Evolutionary conservation across 2,329 filamentous ascomycete species (phyloP), one percentile per base, ranked within the genome.

Genomic region (Xylaria sp.): DNA sequence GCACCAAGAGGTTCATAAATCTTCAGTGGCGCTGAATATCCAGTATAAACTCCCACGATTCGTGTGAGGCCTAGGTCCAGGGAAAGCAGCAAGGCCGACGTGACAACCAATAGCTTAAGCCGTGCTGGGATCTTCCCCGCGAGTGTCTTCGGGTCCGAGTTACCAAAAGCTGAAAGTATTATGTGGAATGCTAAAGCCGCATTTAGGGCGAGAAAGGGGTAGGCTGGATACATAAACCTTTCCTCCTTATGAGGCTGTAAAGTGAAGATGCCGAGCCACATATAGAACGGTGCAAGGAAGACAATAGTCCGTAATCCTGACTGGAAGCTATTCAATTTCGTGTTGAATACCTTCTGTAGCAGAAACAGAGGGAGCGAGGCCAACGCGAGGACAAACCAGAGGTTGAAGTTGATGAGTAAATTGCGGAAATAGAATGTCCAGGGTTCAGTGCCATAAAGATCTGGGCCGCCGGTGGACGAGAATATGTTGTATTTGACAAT

Each of bases 401-500:
- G 78, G 74, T 98, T 97, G 82, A 98, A 99, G 79, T 99, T 99
- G 61, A 99, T 83, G 15, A 90, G 80, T 45, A 99, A 80, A 71
- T 99, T 99, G 70, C 92, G 91, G 70, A 97, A 83, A 77, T 99
- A 99, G 75, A 97, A 99, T 56, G 94, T 90, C 95, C 94, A 98
- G 1, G 94, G 92, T 77, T 99, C 95, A 0, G 92, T 96, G 46
- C 95, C 95, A 72, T 97, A 99, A 37, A 99, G 91, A 58, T 97
- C 87, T 0, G 95, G 95, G 0, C 94, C 95, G 33, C 89, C 91
- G 0, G 87, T 85, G 6, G 87, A 88, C 7, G 91, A 91, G 74
- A 99, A 94, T 45, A 99, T 87, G 75, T 99, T 99, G 83, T 99
- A 99, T 67, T 90, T 87, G 72, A 99, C 89, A 72, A 99, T 98